phyloP scores from a whole-genome alignment of 768 basidiomycete species.

The Trametes maxima region DNA sequence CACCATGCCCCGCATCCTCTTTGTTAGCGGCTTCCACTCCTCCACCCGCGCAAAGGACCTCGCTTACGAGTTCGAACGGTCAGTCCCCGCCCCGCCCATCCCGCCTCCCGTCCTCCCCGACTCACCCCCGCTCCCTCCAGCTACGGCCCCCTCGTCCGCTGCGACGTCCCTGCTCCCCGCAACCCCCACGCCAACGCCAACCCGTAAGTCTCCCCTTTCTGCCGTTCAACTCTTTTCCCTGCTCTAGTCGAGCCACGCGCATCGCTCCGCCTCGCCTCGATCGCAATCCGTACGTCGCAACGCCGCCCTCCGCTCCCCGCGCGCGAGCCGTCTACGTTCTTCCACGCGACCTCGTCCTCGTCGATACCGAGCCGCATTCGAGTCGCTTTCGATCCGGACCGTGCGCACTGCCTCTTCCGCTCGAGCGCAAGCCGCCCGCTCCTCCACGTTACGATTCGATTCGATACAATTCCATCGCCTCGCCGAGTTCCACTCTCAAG shows the following conservation, averaged over 20 bases:
- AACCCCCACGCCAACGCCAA: slow-evolving; percentile 73
- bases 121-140: slow-evolving; percentile 40
- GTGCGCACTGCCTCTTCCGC: slow-evolving; percentile 2
- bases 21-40: slow-evolving; percentile 84
- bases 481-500: slow-evolving; percentile 38
- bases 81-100: slow-evolving; percentile 11
- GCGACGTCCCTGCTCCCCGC: slow-evolving; percentile 87
- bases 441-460: slow-evolving; percentile 9
- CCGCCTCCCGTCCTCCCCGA: neutral
- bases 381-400: slow-evolving; percentile 8
- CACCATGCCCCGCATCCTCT: slow-evolving; percentile 78
- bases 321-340: slow-evolving; percentile 22
- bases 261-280: slow-evolving; percentile 7
- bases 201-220: slow-evolving; percentile 66
- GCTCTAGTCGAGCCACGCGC: slow-evolving; percentile 38
- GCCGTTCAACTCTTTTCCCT: slow-evolving; percentile 24
- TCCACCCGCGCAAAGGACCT: slow-evolving; percentile 82
- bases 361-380: slow-evolving; percentile 1
- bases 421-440: slow-evolving; percentile 22
- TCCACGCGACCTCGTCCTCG: neutral
- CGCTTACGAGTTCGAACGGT: slow-evolving; percentile 89
- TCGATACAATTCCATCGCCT: slow-evolving; percentile 25
- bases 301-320: neutral
- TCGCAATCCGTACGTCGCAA: slow-evolving; percentile 14
- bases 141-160: slow-evolving; percentile 81